These are phyloP conservation scores for Sphaerostilbella broomeana DNA, from an alignment of 2,329 filamentous ascomycete species.

Conservation along the genomic window DNA sequence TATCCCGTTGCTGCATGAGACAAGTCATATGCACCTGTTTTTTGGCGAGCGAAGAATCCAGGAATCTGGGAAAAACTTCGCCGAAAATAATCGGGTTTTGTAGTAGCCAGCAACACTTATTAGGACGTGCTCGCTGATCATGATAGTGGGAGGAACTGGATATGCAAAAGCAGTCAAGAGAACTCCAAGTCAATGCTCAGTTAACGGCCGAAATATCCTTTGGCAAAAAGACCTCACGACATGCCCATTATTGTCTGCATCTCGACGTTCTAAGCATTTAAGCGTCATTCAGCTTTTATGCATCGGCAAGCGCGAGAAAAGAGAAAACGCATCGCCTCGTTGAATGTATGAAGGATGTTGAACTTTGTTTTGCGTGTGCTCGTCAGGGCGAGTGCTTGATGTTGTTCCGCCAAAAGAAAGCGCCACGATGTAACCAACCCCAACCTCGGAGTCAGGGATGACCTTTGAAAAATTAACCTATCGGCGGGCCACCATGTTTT, in stretches of 20 bases:
- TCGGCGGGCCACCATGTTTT: not conserved
- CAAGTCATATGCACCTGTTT: constrained; percentile 1
- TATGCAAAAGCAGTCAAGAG: too few species aligned
- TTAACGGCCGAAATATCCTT: too few species aligned
- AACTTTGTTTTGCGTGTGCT: too few species aligned
- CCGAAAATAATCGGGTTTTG: constrained; percentile 2
- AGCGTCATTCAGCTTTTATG: not conserved
- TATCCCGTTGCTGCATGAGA: not conserved
- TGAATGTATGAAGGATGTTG: too few species aligned
- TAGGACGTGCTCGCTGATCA: not conserved
- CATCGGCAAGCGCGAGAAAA: constrained; percentile 19
- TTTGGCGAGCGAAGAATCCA: not conserved
- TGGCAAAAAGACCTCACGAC: too few species aligned
- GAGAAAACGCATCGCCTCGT: constrained; percentile 22
- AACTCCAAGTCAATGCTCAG: too few species aligned
- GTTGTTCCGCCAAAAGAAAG: constrained; percentile 8
- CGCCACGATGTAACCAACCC: constrained; percentile 14
- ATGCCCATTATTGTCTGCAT: too few species aligned
- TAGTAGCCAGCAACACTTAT: too few species aligned
- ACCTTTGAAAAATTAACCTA: not conserved
- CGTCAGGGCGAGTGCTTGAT: constrained; percentile 7
- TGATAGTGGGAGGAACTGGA: not conserved
- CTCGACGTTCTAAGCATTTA: too few species aligned
- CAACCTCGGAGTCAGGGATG: constrained; percentile 2
- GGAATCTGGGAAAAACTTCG: not conserved